Base-by-base conservation (phyloP, 2,329 filamentous ascomycete species). In the Aureobasidium zeae region DNA sequence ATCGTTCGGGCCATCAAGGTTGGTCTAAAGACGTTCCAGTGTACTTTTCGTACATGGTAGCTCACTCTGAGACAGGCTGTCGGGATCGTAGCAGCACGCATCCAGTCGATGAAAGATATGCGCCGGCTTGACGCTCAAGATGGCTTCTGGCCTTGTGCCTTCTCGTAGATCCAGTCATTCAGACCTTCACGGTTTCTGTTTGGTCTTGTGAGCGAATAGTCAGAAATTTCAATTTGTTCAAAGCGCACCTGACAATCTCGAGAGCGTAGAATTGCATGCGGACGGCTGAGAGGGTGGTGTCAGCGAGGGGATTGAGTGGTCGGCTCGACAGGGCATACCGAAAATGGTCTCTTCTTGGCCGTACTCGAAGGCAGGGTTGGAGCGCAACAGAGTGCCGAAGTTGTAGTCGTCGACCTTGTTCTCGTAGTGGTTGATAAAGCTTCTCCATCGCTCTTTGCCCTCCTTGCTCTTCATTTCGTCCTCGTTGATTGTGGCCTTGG, bases 111-210 rank as follows among this genome's bases (percentile, higher is more conserved):
- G 21, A 4, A 9, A 30, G 26, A 9, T 15, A 31, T 15, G 20
- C 21, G 31, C 34, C 4, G 1, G 11, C 19, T 22, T 15, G n/a
- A 10, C 8, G n/a, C 47, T 56, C 51, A 56, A 21, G 52, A 54
- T 58, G 58, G 63, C 62, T 74, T 74, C 53, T 75, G 69, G 45
- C 73, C 71, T 56, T 89, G 79, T 1, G 81, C 77, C 62, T 85
- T 74, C 67, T 96, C 88, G 64, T 89, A 91, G 50, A 98, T 79
- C 91, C 91, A 98, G 65, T 98, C 91, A 59, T 98, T 98, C 47
- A 96, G 67, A 20, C 89, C 89, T 43, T 76, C 76, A 48, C 81
- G 81, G 67, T 98, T 98, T 55, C 80, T 80, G 48, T 43, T 59
- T 55, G 9, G 24, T 35, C 16, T 34, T 26, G 48, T 48, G 7